Percentiles rank a stretch among this genome's conserved stretches.
Evolutionary conservation across 2,329 filamentous ascomycete genomes (phyloP).

Genomic region (Verticillium isaacii): DNA sequence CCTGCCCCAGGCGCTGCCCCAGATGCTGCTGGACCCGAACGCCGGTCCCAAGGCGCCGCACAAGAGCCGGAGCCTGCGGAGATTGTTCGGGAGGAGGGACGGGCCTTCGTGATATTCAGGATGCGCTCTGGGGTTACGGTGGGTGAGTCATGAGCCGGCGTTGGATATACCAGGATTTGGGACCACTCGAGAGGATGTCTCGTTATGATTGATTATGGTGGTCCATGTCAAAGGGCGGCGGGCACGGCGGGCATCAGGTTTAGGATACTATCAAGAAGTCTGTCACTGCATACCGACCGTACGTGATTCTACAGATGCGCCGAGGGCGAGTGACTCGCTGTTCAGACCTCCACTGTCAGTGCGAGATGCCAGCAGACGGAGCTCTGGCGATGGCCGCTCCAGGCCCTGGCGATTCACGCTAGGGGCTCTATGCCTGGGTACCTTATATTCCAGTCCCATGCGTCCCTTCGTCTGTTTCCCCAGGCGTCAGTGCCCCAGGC

Average conservation of each 20-base stretch:
- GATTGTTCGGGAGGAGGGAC: slow-evolving; percentile 30
- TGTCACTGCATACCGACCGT: not conserved
- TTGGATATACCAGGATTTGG: not conserved
- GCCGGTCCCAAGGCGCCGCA: slow-evolving; percentile 21
- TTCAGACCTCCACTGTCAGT: not conserved
- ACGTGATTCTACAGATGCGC: not conserved
- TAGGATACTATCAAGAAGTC: not conserved
- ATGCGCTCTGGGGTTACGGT: not conserved
- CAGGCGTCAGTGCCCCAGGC: not conserved
- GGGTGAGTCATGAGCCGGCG: not conserved
- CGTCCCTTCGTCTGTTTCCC: no score
- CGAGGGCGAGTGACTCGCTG: not conserved
- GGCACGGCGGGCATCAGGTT: not conserved
- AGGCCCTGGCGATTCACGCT: not conserved
- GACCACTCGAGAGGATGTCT: not conserved
- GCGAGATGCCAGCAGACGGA: no score
- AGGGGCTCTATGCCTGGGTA: no score
- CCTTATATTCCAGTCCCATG: no score
- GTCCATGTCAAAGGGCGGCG: not conserved
- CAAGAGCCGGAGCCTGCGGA: slow-evolving; percentile 30
- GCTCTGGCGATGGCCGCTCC: not conserved
- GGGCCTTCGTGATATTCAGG: not conserved
- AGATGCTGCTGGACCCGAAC: not conserved
- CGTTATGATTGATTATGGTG: not conserved
- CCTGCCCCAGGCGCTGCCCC: not conserved